Conservation (phyloP, 345 rosid species). For the Populus simonii region DNA sequence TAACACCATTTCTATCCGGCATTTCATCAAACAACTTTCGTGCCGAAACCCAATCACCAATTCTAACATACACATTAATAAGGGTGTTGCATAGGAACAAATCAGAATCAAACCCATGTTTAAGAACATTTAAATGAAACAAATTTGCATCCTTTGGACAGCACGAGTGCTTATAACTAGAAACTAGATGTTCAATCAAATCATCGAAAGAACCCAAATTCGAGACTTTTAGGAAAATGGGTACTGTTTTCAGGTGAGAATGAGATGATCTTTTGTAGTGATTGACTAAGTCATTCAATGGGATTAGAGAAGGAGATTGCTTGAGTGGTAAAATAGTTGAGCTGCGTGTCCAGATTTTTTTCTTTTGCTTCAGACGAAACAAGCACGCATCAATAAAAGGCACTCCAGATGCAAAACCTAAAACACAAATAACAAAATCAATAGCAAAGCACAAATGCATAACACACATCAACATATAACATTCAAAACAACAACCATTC, state of each 20-base stretch:
- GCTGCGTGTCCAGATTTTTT: conserved; percentile 39
- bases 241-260: neutral
- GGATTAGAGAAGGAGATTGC: conserved; percentile 20
- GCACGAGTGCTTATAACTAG: conserved; percentile 28
- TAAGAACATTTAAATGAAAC: conserved; percentile 47
- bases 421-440: too few species aligned
- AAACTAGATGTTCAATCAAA: conserved; percentile 32
- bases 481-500: too few species aligned
- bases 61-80: conserved; percentile 45
- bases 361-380: conserved; percentile 27
- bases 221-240: neutral
- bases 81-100: conserved; percentile 66
- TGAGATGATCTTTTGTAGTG: conserved; percentile 17
- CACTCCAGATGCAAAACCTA: too few species aligned
- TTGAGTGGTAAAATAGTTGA: conserved; percentile 40
- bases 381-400: conserved; percentile 38
- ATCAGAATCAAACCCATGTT: conserved; percentile 48
- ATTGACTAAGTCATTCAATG: conserved; percentile 14
- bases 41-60: conserved; percentile 48
- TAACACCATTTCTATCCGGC: conserved; percentile 60
- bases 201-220: conserved; percentile 15
- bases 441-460: too few species aligned
- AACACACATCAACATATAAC: too few species aligned
- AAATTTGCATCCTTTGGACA: conserved; percentile 38
- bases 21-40: conserved; percentile 70